These are phyloP conservation scores for Thymus mandschuricus DNA, from an alignment of 257 asterid species.

Conservation along the genomic window DNA sequence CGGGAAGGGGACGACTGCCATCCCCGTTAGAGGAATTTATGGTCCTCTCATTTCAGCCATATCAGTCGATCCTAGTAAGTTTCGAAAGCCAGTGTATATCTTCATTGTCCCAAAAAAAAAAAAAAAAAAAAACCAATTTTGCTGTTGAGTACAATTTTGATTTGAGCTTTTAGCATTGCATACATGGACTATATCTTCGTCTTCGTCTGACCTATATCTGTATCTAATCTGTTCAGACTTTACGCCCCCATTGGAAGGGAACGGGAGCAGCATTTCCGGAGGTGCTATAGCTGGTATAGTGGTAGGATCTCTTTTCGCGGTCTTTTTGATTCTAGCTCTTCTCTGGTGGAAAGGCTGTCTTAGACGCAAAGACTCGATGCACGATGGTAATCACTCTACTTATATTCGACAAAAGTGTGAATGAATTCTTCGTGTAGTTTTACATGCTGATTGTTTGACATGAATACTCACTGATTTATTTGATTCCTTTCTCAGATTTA, in stretches of 20 bases:
- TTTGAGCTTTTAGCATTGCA: constrained; percentile 3
- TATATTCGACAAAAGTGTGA: too few relatives aligned
- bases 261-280: constrained; percentile 41
- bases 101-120: background rate
- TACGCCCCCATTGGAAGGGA: constrained; percentile 48
- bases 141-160: background rate
- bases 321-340: constrained; percentile 40
- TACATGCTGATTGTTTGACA: constrained; percentile 2
- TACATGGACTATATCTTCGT: background rate
- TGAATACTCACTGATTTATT: background rate
- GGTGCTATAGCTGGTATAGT: constrained; percentile 60
- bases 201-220: constrained; percentile 19
- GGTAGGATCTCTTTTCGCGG: constrained; percentile 41
- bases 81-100: background rate
- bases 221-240: constrained; percentile 45
- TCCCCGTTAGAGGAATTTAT: constrained; percentile 73
- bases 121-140: background rate
- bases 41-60: constrained; percentile 95
- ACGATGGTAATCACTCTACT: constrained; percentile 44
- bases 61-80: constrained; percentile 67
- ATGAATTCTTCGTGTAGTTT: background rate
- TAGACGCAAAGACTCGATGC: constrained; percentile 33
- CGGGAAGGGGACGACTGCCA: constrained; percentile 78
- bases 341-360: constrained; percentile 71
- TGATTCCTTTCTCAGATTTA: constrained; percentile 37